phyloP scores from a whole-genome alignment of 805 yeast genomes.

The Schwanniomyces polymorphus region DNA sequence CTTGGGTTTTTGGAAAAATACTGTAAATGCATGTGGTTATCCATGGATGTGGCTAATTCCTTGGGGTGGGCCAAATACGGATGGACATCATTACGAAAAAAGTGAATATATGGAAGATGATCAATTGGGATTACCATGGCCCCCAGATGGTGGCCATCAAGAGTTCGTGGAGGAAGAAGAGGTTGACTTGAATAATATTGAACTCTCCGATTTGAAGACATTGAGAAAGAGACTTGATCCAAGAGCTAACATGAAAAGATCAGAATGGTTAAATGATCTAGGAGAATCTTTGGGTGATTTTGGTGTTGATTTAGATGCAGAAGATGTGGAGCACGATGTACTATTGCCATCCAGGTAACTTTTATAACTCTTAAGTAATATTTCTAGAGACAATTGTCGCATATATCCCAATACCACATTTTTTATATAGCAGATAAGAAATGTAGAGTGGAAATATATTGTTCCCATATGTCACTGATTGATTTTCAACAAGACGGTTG shows the following conservation, averaged over 20 bases:
- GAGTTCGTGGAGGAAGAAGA: constrained; percentile 22
- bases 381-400: neutral
- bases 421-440: no score
- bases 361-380: neutral
- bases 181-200: constrained; percentile 13
- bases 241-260: constrained; percentile 34
- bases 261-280: constrained; percentile 68
- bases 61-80: constrained; percentile 60
- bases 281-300: constrained; percentile 86
- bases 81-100: constrained; percentile 59
- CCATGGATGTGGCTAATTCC: constrained; percentile 69
- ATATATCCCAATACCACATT: no score
- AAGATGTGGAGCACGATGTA: constrained; percentile 28
- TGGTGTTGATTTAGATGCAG: constrained; percentile 82
- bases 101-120: constrained; percentile 57
- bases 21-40: constrained; percentile 58
- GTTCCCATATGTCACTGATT: no score
- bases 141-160: constrained; percentile 76
- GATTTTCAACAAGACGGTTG: no score
- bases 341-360: neutral
- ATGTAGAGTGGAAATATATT: no score
- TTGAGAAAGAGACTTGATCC: constrained; percentile 37
- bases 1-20: constrained; percentile 57
- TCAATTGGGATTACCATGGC: constrained; percentile 81
- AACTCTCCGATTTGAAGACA: constrained; percentile 15